Conservation (phyloP, 2,329 filamentous ascomycete species). For the Arthroderma sp. region DNA sequence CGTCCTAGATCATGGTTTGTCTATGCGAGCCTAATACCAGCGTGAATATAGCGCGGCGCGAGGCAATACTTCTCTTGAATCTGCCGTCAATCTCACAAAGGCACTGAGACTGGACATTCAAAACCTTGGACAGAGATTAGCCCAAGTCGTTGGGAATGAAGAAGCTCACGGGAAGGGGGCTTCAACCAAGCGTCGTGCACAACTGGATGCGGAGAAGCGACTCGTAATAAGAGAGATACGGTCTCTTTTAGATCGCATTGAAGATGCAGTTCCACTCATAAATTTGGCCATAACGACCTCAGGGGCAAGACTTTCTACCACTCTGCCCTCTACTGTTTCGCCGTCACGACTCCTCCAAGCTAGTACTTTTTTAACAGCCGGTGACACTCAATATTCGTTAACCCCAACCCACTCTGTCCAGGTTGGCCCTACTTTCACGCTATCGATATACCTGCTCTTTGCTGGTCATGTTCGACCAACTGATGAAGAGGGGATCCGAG, state of each 20-base stretch:
- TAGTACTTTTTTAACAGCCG: slow-evolving; percentile 77
- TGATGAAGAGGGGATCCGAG: slow-evolving; percentile 46
- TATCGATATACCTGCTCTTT: slow-evolving; percentile 95
- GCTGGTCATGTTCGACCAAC: slow-evolving; percentile 56
- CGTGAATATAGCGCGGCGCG: slow-evolving; percentile 45
- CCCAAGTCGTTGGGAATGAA: slow-evolving; percentile 54
- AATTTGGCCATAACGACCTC: slow-evolving; percentile 91
- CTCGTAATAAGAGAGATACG: slow-evolving; percentile 65
- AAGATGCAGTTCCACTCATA: slow-evolving; percentile 81
- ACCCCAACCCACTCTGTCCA: slow-evolving; percentile 55
- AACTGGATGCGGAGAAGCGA: slow-evolving; percentile 53
- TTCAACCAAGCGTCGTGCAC: slow-evolving; percentile 37
- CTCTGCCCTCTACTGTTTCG: slow-evolving; percentile 69
- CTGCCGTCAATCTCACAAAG: slow-evolving; percentile 71
- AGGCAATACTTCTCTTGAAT: slow-evolving; percentile 71
- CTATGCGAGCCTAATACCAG: slow-evolving; percentile 16
- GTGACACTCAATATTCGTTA: slow-evolving; percentile 69
- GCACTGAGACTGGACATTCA: slow-evolving; percentile 74
- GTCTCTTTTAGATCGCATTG: slow-evolving; percentile 62
- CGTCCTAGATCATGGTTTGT: background rate
- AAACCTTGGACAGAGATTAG: slow-evolving; percentile 61
- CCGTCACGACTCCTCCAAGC: slow-evolving; percentile 84
- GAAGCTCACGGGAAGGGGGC: slow-evolving; percentile 25
- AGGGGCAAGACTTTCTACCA: slow-evolving; percentile 71
- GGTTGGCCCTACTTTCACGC: slow-evolving; percentile 71